phyloP scores from a whole-genome alignment of 768 basidiomycete genomes.

The Scleroderma bovista region DNA sequence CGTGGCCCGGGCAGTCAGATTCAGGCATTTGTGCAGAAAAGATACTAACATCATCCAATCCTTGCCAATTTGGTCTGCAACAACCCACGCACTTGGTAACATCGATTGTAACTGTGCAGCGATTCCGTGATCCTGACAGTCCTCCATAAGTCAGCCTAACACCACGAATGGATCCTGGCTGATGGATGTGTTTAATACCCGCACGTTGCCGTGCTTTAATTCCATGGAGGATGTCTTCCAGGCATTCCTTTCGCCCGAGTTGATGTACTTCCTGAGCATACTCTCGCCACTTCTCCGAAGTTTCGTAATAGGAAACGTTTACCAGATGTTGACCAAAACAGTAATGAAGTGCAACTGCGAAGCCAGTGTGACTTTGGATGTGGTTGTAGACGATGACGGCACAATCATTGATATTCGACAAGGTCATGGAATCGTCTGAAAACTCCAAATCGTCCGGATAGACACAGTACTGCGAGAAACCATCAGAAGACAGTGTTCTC shows the following conservation, averaged over 20 bases:
- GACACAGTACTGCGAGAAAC: neutral
- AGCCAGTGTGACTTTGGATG: neutral
- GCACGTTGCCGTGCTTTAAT: too few relatives aligned
- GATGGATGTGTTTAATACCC: neutral
- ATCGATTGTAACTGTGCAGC: neutral
- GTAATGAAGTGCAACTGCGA: neutral
- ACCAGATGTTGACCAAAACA: neutral
- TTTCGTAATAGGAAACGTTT: neutral
- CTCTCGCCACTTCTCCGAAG: neutral
- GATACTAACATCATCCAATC: neutral
- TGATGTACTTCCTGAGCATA: neutral
- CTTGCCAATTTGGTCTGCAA: neutral
- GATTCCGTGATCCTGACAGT: neutral
- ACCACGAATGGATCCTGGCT: neutral
- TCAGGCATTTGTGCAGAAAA: neutral
- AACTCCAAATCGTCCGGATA: neutral
- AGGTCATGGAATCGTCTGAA: neutral
- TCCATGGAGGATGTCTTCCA: neutral
- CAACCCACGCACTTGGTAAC: neutral
- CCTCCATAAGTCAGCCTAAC: neutral
- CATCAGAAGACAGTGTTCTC: neutral
- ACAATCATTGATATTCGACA: neutral
- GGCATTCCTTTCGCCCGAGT: neutral
- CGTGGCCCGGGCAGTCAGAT: neutral
- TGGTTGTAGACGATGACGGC: neutral